These are phyloP conservation scores for Hypericum perforatum DNA, from an alignment of 345 rosid genomes.

Conservation along the genomic window DNA sequence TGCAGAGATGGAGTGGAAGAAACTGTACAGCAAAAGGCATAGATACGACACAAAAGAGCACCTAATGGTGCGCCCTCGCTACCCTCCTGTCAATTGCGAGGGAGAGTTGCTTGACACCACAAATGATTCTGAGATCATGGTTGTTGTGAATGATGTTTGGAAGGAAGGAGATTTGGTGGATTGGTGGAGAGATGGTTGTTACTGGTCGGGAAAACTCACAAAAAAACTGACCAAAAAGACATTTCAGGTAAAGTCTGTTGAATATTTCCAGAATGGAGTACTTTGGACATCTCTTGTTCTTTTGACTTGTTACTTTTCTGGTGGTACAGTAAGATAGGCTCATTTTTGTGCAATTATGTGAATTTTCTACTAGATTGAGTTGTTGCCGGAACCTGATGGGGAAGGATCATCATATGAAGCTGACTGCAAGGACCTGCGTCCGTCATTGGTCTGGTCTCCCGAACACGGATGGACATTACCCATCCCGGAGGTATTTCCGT, in stretches of 20 bases:
- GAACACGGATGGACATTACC: conserved; percentile 45
- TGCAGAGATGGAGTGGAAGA: conserved; percentile 28
- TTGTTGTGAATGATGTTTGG: conserved; percentile 36
- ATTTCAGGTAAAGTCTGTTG: conserved; percentile 25
- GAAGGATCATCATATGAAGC: conserved; percentile 43
- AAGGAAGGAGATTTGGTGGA: conserved; percentile 63
- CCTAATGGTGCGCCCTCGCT: conserved; percentile 53
- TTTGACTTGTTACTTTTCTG: too few relatives aligned
- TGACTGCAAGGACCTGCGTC: conserved; percentile 38
- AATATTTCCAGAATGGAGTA: too few relatives aligned
- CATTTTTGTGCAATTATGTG: not conserved
- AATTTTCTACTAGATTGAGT: conserved; percentile 26
- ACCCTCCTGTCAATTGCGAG: conserved; percentile 35
- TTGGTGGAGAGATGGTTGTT: conserved; percentile 50
- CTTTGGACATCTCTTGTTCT: too few relatives aligned
- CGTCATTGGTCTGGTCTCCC: conserved; percentile 52
- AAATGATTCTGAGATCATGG: conserved; percentile 27
- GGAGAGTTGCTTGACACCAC: conserved; percentile 22
- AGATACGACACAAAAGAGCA: conserved; percentile 6
- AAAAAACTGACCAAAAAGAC: conserved; percentile 26
- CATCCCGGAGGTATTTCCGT: conserved; percentile 12
- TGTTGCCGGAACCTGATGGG: conserved; percentile 45
- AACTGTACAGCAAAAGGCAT: conserved; percentile 21
- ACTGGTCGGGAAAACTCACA: conserved; percentile 47
- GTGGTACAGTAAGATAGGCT: too few relatives aligned